phyloP scores from a whole-genome alignment of 2,329 filamentous ascomycete species.

The Zasmidium cellare region DNA sequence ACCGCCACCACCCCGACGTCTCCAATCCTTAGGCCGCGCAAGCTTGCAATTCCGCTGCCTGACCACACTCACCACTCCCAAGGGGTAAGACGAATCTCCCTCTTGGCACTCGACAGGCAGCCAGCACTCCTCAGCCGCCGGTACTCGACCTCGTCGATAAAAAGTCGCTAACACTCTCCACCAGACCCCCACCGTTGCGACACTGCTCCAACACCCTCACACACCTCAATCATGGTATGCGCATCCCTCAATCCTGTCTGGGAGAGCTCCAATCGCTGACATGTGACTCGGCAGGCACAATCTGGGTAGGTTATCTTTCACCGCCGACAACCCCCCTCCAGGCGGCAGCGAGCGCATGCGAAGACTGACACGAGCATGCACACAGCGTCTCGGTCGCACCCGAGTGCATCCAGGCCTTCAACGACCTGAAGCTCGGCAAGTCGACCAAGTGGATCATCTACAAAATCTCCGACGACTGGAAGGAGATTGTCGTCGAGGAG shows the following conservation, averaged over 20 bases:
- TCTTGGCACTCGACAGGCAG: conserved; percentile 8
- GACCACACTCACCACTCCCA: not conserved
- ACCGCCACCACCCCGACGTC: not conserved
- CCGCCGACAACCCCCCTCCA: conserved; percentile 4
- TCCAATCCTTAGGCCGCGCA: not conserved
- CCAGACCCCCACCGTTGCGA: not conserved
- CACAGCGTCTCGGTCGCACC: conserved; percentile 68
- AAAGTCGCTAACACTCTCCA: not conserved
- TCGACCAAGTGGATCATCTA: conserved; percentile 80
- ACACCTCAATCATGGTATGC: conserved; percentile 18
- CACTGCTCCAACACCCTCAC: not conserved
- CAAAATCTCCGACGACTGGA: conserved; percentile 82
- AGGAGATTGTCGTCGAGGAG: conserved; percentile 78
- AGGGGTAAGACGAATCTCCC: conserved; percentile 5
- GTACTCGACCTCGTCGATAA: not conserved
- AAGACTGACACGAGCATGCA: not conserved
- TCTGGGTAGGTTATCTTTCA: conserved; percentile 20
- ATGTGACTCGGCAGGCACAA: conserved; percentile 15
- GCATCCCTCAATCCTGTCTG: not conserved
- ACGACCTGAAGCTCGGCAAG: conserved; percentile 81
- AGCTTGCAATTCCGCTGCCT: conserved; percentile 1
- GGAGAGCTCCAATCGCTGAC: conserved; percentile 4
- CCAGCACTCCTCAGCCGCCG: not conserved
- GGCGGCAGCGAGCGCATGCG: conserved; percentile 5
- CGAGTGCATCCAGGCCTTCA: conserved; percentile 70